phyloP scores from a whole-genome alignment of 2,329 filamentous ascomycete genomes.

The Colletotrichum sp. region DNA sequence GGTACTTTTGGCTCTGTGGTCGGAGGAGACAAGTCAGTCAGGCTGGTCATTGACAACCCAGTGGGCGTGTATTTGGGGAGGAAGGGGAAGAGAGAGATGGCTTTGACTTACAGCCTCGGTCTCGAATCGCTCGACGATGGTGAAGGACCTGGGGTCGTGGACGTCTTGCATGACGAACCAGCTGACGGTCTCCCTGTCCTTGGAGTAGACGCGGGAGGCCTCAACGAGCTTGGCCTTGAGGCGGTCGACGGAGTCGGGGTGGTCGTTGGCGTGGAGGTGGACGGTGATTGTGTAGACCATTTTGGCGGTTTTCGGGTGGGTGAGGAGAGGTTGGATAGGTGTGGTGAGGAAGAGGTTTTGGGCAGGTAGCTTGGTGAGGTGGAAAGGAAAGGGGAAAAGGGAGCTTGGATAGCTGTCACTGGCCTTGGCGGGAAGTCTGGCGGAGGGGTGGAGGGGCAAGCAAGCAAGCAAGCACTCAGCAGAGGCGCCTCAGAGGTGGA shows the following conservation, averaged over 20 bases:
- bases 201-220: conserved; percentile 73
- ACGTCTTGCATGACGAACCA: conserved; percentile 83
- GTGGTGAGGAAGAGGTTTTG: not conserved
- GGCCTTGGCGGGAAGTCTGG: not conserved
- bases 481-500: not conserved
- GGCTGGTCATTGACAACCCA: not conserved
- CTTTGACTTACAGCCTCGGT: conserved; percentile 61
- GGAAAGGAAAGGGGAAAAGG: not conserved
- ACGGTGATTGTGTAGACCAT: conserved; percentile 76
- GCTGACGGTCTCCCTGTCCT: conserved; percentile 72
- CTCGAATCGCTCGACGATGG: conserved; percentile 76
- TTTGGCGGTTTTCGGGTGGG: conserved; percentile 23
- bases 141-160: conserved; percentile 72
- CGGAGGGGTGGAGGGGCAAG: conserved; percentile 6
- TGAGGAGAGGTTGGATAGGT: not conserved
- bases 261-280: conserved; percentile 72
- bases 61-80: not conserved
- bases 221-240: conserved; percentile 76
- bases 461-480: not conserved
- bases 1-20: conserved; percentile 62
- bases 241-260: conserved; percentile 67
- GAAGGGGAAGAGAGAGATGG: not conserved
- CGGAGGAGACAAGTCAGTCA: not conserved
- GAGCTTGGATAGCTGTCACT: not conserved
- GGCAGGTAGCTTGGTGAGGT: not conserved